Evolutionary conservation across 2,329 filamentous ascomycete species (phyloP), one percentile per base, ranked within the genome.

Genomic region (Penicillium psychrosexuale): DNA sequence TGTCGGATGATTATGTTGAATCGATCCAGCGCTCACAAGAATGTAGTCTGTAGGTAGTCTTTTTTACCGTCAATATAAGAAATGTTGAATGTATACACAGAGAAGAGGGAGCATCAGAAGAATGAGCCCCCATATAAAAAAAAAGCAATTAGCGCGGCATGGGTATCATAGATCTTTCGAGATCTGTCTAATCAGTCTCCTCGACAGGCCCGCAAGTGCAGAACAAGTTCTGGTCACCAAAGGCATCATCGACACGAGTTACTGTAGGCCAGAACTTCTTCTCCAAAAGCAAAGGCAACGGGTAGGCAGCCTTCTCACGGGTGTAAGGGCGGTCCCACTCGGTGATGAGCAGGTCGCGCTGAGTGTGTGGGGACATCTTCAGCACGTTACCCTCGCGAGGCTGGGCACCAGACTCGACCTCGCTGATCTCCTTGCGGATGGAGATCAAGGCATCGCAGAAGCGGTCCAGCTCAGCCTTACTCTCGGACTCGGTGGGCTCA

Each of bases 191-290:
- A 46, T 76, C 75, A 36, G 70, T 70, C 39, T 79, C 75, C 73
- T 91, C 89, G 8, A 96, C 89, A 0, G 92, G 91, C 37, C 90
- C 88, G 72, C 92, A 97, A 9, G 91, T 95, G 80, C 92, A 97
- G 82, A 96, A 96, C 58, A 97, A 84, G 77, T 97, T 96, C 68
- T 87, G 83, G 70, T 97, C 92, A 56, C 92, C 92, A 68, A 90
- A 96, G 12, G 90, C 90, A 79, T 97, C 93, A 71, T 97, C 89
- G 19, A 97, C 80, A 71, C 93, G 83, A 7, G 88, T 90, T 13
- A 96, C 91, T 34, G 80, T 86, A 0, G 93, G 92, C 93, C 93
- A 97, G 77, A 97, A 97, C 80, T 97, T 97, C 87, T 95, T 97
- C 83, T 96, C 90, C 72, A 84, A 83, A 59, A 97, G 76, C 76